phyloP scores from a whole-genome alignment of 1,284 basidiomycete species.

The Moesziomyces globuligerus region DNA sequence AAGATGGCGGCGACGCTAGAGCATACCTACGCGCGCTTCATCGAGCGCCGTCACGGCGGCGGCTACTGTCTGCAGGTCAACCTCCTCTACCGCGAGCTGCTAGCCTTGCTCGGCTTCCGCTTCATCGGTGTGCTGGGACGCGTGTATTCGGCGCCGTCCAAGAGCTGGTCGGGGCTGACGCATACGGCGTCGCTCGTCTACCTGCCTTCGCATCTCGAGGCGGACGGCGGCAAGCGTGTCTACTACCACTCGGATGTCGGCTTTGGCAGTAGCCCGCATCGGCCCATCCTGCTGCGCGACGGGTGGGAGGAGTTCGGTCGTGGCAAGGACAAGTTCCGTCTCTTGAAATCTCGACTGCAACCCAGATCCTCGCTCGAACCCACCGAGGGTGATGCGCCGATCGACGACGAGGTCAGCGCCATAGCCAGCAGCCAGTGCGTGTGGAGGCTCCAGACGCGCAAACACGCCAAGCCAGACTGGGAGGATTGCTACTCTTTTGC shows the following conservation, averaged over 20 bases:
- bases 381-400: not conserved
- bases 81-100: constrained; percentile 26
- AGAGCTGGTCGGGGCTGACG: constrained; percentile 15
- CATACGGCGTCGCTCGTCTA: constrained; percentile 36
- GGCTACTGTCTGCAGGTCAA: constrained; percentile 52
- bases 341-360: constrained; percentile 7
- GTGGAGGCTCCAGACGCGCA: constrained; percentile 31
- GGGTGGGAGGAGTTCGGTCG: constrained; percentile 29
- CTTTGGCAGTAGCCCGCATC: constrained; percentile 21
- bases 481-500: constrained; percentile 34
- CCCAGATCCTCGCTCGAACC: constrained; percentile 16
- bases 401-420: not conserved
- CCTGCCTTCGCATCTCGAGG: constrained; percentile 20
- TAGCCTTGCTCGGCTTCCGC: constrained; percentile 20
- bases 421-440: not conserved
- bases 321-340: constrained; percentile 9
- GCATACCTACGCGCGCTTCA: constrained; percentile 22
- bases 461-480: constrained; percentile 13
- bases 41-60: constrained; percentile 10
- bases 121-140: constrained; percentile 26
- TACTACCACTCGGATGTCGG: constrained; percentile 45
- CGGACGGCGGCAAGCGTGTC: not conserved
- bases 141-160: constrained; percentile 8
- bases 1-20: constrained; percentile 4
- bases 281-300: constrained; percentile 32